Evolutionary conservation across 495 filamentous ascomycete species (phyloP).

Genomic region (Aspergillus hancockii): DNA sequence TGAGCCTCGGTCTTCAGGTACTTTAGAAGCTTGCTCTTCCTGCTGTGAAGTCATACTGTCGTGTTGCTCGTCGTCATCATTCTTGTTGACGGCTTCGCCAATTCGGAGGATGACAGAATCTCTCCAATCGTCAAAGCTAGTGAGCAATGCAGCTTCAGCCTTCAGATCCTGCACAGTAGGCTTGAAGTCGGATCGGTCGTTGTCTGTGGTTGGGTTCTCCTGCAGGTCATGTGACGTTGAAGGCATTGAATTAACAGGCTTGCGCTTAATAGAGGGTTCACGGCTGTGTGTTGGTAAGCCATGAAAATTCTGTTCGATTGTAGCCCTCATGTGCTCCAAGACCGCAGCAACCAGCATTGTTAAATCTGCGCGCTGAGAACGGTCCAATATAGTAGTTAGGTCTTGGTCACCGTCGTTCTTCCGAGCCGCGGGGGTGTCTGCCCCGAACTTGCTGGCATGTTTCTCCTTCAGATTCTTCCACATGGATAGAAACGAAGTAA

Average conservation of each 20-base stretch:
- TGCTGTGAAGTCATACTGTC: slow-evolving; percentile 21
- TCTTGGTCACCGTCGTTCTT: slow-evolving; percentile 40
- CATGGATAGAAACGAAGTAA: slow-evolving; percentile 22
- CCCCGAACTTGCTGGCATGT: slow-evolving; percentile 36
- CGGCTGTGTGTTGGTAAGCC: slow-evolving; percentile 11
- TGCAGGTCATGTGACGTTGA: slow-evolving; percentile 4
- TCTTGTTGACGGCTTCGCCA: slow-evolving; percentile 64
- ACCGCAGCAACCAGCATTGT: slow-evolving; percentile 47
- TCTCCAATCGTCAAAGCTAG: slow-evolving; percentile 66
- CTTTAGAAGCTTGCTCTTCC: slow-evolving; percentile 11
- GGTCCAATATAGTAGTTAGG: slow-evolving; percentile 51
- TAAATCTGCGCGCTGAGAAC: slow-evolving; percentile 50
- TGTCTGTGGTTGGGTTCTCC: slow-evolving; percentile 18
- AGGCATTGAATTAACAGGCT: slow-evolving; percentile 6
- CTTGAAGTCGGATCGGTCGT: slow-evolving; percentile 12
- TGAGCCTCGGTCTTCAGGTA: slow-evolving; percentile 29
- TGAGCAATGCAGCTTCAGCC: slow-evolving; percentile 42
- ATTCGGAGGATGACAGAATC: slow-evolving; percentile 61
- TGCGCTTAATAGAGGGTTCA: slow-evolving; percentile 4
- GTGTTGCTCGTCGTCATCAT: slow-evolving; percentile 30
- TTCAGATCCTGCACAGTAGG: slow-evolving; percentile 29
- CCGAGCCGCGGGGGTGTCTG: slow-evolving; percentile 25
- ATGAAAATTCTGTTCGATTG: slow-evolving; percentile 44
- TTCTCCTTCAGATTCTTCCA: slow-evolving; percentile 45
- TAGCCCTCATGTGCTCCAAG: slow-evolving; percentile 46